These are phyloP conservation scores for Viola pubescens DNA, from an alignment of 441 rosid genomes.

Conservation along the genomic window DNA sequence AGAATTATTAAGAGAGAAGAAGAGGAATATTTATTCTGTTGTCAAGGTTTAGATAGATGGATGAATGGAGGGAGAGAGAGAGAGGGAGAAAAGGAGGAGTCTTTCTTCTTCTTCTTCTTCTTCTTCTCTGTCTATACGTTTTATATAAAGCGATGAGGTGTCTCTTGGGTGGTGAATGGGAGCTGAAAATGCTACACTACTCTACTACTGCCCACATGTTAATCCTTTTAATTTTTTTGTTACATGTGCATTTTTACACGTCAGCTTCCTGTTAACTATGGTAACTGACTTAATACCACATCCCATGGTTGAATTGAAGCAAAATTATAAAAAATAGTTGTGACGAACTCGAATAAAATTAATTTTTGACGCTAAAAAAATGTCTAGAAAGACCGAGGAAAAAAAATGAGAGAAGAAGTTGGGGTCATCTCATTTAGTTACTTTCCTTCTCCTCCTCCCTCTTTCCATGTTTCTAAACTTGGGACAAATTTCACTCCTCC, in stretches of 20 bases:
- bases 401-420: no score
- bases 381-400: no score
- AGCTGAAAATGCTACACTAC: neutral
- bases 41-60: neutral
- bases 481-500: no score
- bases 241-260: slow-evolving; percentile 18
- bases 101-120: slow-evolving; percentile 16
- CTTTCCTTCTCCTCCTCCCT: no score
- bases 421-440: no score
- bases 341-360: neutral
- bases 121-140: slow-evolving; percentile 28
- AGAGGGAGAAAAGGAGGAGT: slow-evolving; percentile 6
- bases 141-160: slow-evolving; percentile 29
- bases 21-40: neutral
- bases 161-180: slow-evolving; percentile 17
- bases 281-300: slow-evolving; percentile 15
- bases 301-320: slow-evolving; percentile 17
- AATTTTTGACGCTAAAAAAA: no score
- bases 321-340: no score
- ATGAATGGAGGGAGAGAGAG: slow-evolving; percentile 14
- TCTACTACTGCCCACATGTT: neutral
- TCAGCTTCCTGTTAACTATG: slow-evolving; percentile 26
- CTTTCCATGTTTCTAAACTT: no score
- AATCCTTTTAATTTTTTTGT: no score
- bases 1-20: slow-evolving; percentile 5